Conservation (phyloP, 176 grass and related monocot genomes). For the Phyllostachys edulis region DNA sequence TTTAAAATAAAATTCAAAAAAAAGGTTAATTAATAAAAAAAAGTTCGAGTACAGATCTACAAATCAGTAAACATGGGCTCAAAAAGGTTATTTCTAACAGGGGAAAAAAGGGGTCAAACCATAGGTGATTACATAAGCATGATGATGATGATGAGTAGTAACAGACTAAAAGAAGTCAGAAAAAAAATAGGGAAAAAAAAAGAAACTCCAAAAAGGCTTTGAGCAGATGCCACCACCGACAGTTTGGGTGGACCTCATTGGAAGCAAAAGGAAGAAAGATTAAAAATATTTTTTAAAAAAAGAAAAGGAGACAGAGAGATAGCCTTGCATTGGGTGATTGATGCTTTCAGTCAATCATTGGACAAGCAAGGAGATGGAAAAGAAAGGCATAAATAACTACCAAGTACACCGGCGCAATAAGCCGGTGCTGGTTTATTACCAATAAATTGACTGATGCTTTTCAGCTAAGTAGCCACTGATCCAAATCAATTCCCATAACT, state of each 20-base stretch:
- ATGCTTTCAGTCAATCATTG: conserved; percentile 45
- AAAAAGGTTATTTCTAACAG: background rate
- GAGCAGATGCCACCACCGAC: conserved; percentile 46
- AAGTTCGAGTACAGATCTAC: background rate
- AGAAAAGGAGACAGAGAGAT: background rate
- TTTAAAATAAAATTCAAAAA: no score
- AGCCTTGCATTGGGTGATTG: background rate
- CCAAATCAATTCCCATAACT: background rate
- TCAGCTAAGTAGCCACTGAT: background rate
- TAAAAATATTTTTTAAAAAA: background rate
- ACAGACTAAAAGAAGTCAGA: conserved; percentile 26
- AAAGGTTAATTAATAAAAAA: no score
- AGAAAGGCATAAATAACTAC: background rate
- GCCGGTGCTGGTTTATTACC: background rate
- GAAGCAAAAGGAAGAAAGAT: background rate
- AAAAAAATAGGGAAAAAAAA: background rate
- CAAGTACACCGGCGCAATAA: background rate
- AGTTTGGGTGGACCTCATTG: conserved; percentile 41
- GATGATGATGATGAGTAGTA: conserved; percentile 2
- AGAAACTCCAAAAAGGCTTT: background rate
- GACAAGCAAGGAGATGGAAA: background rate
- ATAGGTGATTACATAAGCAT: conserved; percentile 22
- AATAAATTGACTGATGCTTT: background rate
- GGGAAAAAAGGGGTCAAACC: background rate
- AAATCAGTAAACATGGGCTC: background rate